phyloP scores from a whole-genome alignment of 1,284 basidiomycete genomes.

The Coniferiporia weirii region DNA sequence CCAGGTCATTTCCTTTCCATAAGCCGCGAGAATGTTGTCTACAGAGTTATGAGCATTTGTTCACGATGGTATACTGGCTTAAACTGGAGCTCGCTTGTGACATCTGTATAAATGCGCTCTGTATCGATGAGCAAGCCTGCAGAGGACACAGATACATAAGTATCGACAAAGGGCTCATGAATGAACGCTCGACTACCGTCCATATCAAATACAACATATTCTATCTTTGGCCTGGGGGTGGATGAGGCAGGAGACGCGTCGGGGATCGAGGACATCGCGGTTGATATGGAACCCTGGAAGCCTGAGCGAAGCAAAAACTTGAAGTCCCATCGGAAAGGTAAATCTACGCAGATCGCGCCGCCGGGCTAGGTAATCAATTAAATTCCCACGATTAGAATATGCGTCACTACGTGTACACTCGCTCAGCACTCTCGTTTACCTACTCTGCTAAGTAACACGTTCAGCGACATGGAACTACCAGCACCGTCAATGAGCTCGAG shows the following conservation, averaged over 20 bases:
- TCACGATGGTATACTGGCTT: neutral
- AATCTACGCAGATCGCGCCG: neutral
- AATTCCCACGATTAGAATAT: neutral
- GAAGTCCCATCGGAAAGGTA: neutral
- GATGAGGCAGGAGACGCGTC: constrained; percentile 22
- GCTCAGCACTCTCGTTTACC: too few relatives aligned
- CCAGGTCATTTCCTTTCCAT: constrained; percentile 76
- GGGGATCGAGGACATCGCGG: constrained; percentile 22
- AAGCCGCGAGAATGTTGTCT: constrained; percentile 69
- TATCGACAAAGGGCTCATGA: neutral
- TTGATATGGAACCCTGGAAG: constrained; percentile 30
- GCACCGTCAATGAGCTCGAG: neutral
- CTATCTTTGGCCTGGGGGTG: constrained; percentile 37
- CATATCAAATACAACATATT: constrained; percentile 80
- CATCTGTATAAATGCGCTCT: constrained; percentile 67
- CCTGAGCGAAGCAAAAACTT: neutral
- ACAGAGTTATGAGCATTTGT: neutral
- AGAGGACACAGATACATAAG: neutral
- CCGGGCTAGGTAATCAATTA: neutral
- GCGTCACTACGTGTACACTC: neutral
- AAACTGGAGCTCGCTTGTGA: constrained; percentile 52
- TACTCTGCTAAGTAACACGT: too few relatives aligned
- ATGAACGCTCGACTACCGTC: constrained; percentile 47
- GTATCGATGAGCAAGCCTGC: constrained; percentile 61
- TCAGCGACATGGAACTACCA: constrained; percentile 1